Evolutionary conservation across 805 yeast species (phyloP), one percentile per base, ranked within the genome.

Genomic region (Teunomyces lycoperdinae): DNA sequence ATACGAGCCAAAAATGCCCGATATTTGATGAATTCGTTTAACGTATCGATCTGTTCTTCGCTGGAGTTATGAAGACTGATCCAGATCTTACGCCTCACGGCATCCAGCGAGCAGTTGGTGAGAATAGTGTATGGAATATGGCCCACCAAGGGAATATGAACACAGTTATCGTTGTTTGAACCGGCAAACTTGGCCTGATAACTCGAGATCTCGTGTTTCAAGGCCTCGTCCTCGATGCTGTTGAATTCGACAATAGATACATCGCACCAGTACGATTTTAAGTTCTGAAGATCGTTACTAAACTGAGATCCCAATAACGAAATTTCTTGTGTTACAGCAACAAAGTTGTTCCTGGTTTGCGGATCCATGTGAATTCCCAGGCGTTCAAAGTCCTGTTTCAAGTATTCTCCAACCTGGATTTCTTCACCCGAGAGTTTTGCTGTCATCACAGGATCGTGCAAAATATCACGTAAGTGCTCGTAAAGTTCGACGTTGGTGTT

Each of bases 351-450:
- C 49, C 92, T 74, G 1, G 85, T 78, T 20, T 73, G 68, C 0
- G 82, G 79, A 54, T 80, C 83, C 84, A 90, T 83, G 58, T 84
- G 85, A 29, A 91, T 87, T 0, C 98, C 99, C 0, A 96, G 88
- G 54, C 89, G 84, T 55, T 87, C 87, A 60, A 94, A 94, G 65
- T 94, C 99, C 39, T 86, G 81, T 52, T 85, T 72, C 24, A 94
- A 72, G 42, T 91, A 79, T 45, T 80, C 77, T 0, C 96, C 99
- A 2, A 91, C 98, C 45, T 84, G 79, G 10, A 80, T 62, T 58
- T 94, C 97, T 65, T 94, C 99, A 1, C 69, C 64, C 3, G 84
- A 64, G n/a, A 92, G 67, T 26, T 67, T 53, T 2, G 40, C 29
- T 4, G 55, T 30, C 3, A 73, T 55, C 8, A 57, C 45, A 5